Evolutionary conservation across 176 grass and related monocot genomes (phyloP).

Genomic region (Miscanthus lutarioriparius): DNA sequence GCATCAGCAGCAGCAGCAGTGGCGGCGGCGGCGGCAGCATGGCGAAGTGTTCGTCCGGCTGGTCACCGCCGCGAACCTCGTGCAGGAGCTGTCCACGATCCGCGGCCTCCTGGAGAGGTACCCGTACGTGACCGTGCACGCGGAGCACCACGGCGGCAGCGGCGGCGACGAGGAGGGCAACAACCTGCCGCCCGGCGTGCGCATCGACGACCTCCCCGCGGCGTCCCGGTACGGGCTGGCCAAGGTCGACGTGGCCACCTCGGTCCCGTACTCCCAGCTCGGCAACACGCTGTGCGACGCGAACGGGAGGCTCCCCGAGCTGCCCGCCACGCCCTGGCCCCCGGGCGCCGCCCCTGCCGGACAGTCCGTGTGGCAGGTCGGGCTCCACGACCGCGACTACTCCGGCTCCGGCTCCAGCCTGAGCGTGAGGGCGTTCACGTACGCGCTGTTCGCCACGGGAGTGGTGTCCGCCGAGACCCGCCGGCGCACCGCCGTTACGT

Average conservation of each 20-base stretch:
- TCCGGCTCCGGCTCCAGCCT: not conserved
- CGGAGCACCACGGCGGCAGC: not conserved
- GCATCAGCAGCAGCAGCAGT: not conserved
- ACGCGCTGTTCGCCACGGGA: not conserved
- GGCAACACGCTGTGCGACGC: constrained; percentile 10
- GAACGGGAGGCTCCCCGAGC: not conserved
- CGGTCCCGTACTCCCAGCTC: not conserved
- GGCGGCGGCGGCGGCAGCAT: not conserved
- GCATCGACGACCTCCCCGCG: not conserved
- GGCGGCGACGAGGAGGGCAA: not conserved
- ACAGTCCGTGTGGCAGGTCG: constrained; percentile 1
- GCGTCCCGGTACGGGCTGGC: not conserved
- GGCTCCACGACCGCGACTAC: not conserved
- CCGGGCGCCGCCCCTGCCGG: not conserved
- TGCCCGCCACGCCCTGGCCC: not conserved
- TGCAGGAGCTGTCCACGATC: not conserved
- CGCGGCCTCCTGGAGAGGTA: not conserved
- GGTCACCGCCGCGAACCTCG: not conserved
- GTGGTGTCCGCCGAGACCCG: not conserved
- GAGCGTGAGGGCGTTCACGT: not conserved
- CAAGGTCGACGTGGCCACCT: not conserved
- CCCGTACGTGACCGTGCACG: constrained; percentile 9
- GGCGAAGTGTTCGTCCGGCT: not conserved
- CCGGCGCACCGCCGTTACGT: not conserved
- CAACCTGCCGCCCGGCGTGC: not conserved